Percentiles rank a stretch among this genome's conserved stretches.
These are phyloP conservation scores for Fraxinus anomala DNA, from an alignment of 257 asterid genomes.

Conservation along the genomic window DNA sequence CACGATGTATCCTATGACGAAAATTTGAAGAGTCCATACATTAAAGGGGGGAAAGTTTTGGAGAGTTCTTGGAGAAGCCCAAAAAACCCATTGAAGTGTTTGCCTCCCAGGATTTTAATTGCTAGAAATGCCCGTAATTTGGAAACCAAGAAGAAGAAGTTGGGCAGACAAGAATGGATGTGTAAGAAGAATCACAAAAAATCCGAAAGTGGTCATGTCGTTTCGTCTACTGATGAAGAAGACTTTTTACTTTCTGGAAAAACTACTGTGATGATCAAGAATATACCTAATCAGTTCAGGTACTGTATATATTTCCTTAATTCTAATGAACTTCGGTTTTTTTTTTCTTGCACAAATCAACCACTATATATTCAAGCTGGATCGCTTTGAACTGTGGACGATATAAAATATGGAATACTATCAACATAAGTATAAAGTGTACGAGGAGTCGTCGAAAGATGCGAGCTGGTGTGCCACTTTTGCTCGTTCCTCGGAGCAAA, in stretches of 20 bases:
- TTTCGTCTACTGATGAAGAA: neutral
- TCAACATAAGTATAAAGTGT: too few species aligned
- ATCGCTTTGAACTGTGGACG: too few species aligned
- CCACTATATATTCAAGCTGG: neutral
- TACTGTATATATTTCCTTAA: neutral
- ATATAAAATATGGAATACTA: too few species aligned
- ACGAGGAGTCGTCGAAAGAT: too few species aligned
- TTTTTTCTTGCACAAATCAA: too few species aligned
- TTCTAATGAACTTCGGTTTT: too few species aligned
- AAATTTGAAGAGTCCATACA: neutral
- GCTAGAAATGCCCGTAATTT: neutral
- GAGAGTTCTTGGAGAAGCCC: neutral
- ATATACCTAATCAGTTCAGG: slow-evolving; percentile 45
- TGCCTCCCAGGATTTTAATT: slow-evolving; percentile 26
- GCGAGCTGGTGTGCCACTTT: too few species aligned
- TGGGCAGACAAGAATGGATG: slow-evolving; percentile 5
- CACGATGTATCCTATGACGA: neutral
- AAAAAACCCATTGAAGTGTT: neutral
- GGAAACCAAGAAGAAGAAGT: neutral
- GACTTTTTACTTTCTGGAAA: neutral
- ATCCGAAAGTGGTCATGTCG: neutral
- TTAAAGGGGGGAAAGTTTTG: neutral
- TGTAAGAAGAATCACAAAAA: neutral
- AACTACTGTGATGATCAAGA: slow-evolving; percentile 39
- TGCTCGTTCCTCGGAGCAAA: too few species aligned